Conservation (phyloP, 192 early-diverging fungal genomes). For the Linnemannia zychae region DNA sequence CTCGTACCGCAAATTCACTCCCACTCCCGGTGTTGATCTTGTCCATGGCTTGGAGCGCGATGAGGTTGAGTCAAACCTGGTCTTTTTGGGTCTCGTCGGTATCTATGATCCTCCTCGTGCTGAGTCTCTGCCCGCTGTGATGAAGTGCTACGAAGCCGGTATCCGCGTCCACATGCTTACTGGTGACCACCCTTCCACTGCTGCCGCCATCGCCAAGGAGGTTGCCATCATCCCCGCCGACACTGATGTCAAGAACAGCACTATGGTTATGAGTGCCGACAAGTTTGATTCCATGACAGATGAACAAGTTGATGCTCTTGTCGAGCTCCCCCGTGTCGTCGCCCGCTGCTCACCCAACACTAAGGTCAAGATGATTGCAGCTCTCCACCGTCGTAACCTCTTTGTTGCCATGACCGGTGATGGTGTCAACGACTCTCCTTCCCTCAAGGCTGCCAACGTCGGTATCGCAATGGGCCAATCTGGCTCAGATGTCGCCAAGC, state of each 20-base stretch:
- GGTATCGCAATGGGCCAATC: slow-evolving; percentile 91
- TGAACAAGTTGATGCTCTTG: slow-evolving; percentile 82
- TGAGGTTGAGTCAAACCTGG: slow-evolving; percentile 78
- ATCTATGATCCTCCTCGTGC: slow-evolving; percentile 93
- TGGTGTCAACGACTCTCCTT: slow-evolving; percentile 83
- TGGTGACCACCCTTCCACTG: slow-evolving; percentile 92
- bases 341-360: slow-evolving; percentile 95
- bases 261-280: slow-evolving; percentile 85
- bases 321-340: slow-evolving; percentile 90
- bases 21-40: slow-evolving; percentile 47
- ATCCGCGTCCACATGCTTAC: slow-evolving; percentile 97
- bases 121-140: slow-evolving; percentile 74
- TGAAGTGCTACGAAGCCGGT: slow-evolving; percentile 89
- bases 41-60: slow-evolving; percentile 72
- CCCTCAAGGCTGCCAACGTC: slow-evolving; percentile 79
- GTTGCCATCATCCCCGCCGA: slow-evolving; percentile 80
- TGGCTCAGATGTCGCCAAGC: slow-evolving; percentile 94
- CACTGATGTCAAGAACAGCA: slow-evolving; percentile 46
- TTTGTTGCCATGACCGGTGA: slow-evolving; percentile 92
- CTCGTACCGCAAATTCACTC: slow-evolving; percentile 68
- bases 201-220: slow-evolving; percentile 91
- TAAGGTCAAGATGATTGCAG: slow-evolving; percentile 96
- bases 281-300: slow-evolving; percentile 90
- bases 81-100: slow-evolving; percentile 91
- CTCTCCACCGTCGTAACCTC: slow-evolving; percentile 79